Percentiles rank a stretch among this genome's conserved stretches.
Evolutionary conservation across 495 filamentous ascomycete species (phyloP).

Genomic region (Aspergillus funiculosus): DNA sequence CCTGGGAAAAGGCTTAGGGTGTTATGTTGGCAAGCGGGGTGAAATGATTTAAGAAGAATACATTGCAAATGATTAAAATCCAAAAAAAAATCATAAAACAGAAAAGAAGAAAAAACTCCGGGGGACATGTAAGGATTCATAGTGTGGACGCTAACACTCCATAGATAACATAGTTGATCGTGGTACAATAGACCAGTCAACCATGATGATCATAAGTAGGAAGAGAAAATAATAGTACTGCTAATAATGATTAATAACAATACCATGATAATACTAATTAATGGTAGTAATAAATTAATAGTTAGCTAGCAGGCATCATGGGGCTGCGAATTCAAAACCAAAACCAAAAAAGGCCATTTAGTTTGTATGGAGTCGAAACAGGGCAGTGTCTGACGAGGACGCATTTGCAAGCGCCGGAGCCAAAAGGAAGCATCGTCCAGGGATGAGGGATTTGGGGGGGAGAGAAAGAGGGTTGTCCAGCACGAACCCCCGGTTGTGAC

Average conservation of each 20-base stretch:
- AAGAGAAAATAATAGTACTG: no score
- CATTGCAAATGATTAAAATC: conserved; percentile 1
- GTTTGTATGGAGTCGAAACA: conserved; percentile 22
- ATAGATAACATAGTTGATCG: background rate
- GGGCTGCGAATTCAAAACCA: background rate
- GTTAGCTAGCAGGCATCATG: conserved; percentile 8
- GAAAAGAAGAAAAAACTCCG: conserved; percentile 9
- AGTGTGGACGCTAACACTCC: conserved; percentile 6
- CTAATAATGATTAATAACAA: no score
- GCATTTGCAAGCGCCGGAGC: conserved; percentile 26
- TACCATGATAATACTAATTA: no score
- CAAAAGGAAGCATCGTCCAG: conserved; percentile 19
- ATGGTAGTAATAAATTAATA: no score
- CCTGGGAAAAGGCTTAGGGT: conserved; percentile 3
- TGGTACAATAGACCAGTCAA: no score
- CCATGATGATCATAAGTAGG: no score
- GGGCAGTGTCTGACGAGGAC: conserved; percentile 25
- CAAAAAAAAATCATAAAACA: background rate
- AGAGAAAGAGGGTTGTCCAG: conserved; percentile 16
- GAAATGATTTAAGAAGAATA: background rate
- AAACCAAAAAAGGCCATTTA: conserved; percentile 5
- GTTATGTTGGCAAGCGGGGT: conserved; percentile 13
- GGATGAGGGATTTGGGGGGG: conserved; percentile 16
- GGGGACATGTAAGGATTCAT: conserved; percentile 1
- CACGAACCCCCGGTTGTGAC: conserved; percentile 32